Evolutionary conservation across 2,329 filamentous ascomycete genomes (phyloP).

Genomic region (Verticillium zaregamsianum): DNA sequence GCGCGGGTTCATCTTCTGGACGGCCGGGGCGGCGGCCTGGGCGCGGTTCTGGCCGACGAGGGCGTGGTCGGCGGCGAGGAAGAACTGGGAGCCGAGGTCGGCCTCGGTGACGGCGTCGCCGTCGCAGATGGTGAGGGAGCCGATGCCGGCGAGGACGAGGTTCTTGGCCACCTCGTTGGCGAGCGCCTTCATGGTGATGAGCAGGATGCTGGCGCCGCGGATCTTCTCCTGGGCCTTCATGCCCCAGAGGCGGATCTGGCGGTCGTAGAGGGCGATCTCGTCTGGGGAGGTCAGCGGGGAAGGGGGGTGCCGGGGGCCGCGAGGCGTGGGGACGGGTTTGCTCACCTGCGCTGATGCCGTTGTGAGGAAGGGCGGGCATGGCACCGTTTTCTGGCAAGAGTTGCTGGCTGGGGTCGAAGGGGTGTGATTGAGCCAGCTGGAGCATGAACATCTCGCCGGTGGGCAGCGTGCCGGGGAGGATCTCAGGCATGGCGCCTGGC

Average conservation of each 20-base stretch:
- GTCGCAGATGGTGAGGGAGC: slow-evolving; percentile 85
- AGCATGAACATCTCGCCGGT: slow-evolving; percentile 13
- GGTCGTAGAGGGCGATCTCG: slow-evolving; percentile 95
- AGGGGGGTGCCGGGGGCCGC: not conserved
- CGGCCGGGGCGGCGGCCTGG: slow-evolving; percentile 69
- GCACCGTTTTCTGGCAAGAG: slow-evolving; percentile 11
- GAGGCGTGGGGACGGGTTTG: not conserved
- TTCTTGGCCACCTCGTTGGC: slow-evolving; percentile 94
- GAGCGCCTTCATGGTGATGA: slow-evolving; percentile 82
- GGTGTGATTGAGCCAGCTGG: slow-evolving; percentile 5
- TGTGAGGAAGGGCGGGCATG: slow-evolving; percentile 7
- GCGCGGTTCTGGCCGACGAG: slow-evolving; percentile 81
- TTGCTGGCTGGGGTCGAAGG: slow-evolving; percentile 2
- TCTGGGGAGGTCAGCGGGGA: slow-evolving; percentile 46
- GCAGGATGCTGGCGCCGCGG: slow-evolving; percentile 80
- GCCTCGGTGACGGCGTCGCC: slow-evolving; percentile 69
- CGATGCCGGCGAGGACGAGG: slow-evolving; percentile 87
- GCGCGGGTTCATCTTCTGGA: slow-evolving; percentile 85
- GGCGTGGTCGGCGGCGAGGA: slow-evolving; percentile 62
- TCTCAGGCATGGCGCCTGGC: slow-evolving; percentile 11
- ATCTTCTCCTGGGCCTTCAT: slow-evolving; percentile 93
- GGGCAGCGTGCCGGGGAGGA: slow-evolving; percentile 12
- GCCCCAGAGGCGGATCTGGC: slow-evolving; percentile 96
- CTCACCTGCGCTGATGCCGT: slow-evolving; percentile 25
- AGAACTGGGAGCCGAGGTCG: slow-evolving; percentile 80